Base-by-base conservation (phyloP, 768 basidiomycete species). In the Boletus patriciae region DNA sequence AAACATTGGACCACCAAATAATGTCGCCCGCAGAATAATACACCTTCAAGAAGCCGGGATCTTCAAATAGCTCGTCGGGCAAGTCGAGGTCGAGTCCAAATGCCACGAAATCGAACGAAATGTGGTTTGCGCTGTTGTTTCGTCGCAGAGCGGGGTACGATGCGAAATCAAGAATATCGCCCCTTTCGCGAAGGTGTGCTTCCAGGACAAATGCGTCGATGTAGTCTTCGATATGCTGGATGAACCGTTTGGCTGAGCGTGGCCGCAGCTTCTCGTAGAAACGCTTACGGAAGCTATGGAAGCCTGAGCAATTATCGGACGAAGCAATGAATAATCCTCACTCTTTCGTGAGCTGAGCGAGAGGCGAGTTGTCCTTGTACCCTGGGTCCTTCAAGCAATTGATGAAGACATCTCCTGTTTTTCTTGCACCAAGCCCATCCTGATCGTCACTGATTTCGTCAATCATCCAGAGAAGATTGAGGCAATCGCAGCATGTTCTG, bases 381-480 rank as follows among this genome's bases (percentile, higher is more conserved):
- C 74, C 66, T 13, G 78, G 68, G 58, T 84, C 74, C 58, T 70
- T 74, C 77, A 87, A 77, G 12, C 80, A 80, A 54, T 80, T 77
- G 47, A 83, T 70, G 59, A 82, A 81, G 23, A 79, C 74, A 46
- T 78, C 73, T 18, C 83, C 82, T 29, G 82, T 85, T 25, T 72
- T 72, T 42, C 75, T 75, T 40, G 83, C 86, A 46, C 81, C 85
- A 52, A 71, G 70, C 27, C 80, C 81, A 64, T 73, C 78, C 66
- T 86, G 86, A 55, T 86, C 84, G 60, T 87, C 85, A 67, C 83
- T 86, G 51, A 85, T 77, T 69, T 87, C 86, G 68, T 88, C 87
- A 47, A 86, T 76, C 55, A 83, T 81, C 71, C 85, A 87, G 29
- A 88, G 77, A 13, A 83, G 71, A 62, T 87, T 54, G 62, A 84